phyloP scores from a whole-genome alignment of 352 stramenopile species.

The Globisporangium polare region DNA sequence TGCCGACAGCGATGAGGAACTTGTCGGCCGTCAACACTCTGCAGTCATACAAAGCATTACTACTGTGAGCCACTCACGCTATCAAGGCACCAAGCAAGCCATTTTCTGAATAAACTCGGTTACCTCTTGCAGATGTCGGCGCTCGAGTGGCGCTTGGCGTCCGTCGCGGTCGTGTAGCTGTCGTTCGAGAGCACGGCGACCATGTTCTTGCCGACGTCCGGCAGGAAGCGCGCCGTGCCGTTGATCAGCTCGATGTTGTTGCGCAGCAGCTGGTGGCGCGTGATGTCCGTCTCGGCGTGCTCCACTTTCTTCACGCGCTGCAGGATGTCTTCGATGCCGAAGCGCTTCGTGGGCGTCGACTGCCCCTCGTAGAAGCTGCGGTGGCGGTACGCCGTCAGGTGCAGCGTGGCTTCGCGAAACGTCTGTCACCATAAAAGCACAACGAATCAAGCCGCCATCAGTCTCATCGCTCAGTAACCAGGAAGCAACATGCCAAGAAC shows the following conservation, averaged over 20 bases:
- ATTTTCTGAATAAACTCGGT: not conserved
- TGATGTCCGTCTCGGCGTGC: conserved; percentile 81
- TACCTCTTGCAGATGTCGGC: conserved; percentile 85
- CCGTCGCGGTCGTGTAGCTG: conserved; percentile 72
- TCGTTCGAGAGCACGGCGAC: conserved; percentile 83
- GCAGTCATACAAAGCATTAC: not conserved
- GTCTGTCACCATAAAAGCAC: conserved; percentile 37
- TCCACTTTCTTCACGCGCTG: conserved; percentile 84
- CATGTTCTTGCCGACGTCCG: conserved; percentile 63
- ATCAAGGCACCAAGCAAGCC: too few species aligned
- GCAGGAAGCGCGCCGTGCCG: conserved; percentile 76
- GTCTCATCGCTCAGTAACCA: too few species aligned
- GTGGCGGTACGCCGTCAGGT: conserved; percentile 87
- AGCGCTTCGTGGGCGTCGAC: conserved; percentile 59
- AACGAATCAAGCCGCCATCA: not conserved
- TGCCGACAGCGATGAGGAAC: conserved; percentile 85
- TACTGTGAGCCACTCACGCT: not conserved
- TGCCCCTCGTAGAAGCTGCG: conserved; percentile 85
- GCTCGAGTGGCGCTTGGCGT: conserved; percentile 64
- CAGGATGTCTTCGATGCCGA: conserved; percentile 80
- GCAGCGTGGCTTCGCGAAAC: conserved; percentile 87
- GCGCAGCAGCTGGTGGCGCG: conserved; percentile 74
- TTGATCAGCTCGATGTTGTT: conserved; percentile 80
- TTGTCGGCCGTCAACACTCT: conserved; percentile 83
- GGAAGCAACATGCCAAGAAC: not conserved